phyloP scores from a whole-genome alignment of 2,329 filamentous ascomycete genomes.

The Diaporthe eres region DNA sequence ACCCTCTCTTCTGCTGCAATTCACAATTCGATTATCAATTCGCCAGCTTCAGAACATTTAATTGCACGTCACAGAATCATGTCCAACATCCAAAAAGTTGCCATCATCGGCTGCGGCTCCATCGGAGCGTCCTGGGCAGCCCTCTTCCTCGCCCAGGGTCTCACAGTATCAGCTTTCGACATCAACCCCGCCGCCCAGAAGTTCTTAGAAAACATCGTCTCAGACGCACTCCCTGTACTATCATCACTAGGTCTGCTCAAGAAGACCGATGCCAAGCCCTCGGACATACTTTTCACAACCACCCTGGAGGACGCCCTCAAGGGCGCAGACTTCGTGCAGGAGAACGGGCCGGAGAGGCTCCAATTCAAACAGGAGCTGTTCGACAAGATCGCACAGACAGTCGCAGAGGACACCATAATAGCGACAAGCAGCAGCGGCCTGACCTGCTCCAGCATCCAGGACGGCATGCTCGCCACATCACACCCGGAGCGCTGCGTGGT shows the following conservation, averaged over 20 bases:
- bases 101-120: conserved; percentile 52
- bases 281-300: conserved; percentile 39
- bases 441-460: conserved; percentile 50
- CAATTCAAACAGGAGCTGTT: conserved; percentile 57
- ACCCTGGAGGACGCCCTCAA: conserved; percentile 31
- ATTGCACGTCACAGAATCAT: background rate
- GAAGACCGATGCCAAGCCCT: conserved; percentile 38
- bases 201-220: conserved; percentile 37
- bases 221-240: conserved; percentile 36
- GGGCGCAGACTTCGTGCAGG: conserved; percentile 53
- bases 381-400: conserved; percentile 50
- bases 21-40: background rate
- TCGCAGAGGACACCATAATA: conserved; percentile 53
- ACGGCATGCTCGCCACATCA: conserved; percentile 42
- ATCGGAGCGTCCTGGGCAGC: conserved; percentile 57
- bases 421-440: conserved; percentile 57
- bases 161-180: conserved; percentile 57
- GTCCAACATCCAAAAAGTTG: conserved; percentile 45
- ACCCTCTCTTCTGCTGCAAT: background rate
- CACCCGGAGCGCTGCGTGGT: conserved; percentile 55
- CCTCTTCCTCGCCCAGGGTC: conserved; percentile 50
- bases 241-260: conserved; percentile 38
- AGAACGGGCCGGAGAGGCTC: conserved; percentile 57
- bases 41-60: background rate
- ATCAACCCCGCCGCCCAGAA: conserved; percentile 53